phyloP scores from a whole-genome alignment of 306 rosid genomes.

The Canavalia ensiformis region DNA sequence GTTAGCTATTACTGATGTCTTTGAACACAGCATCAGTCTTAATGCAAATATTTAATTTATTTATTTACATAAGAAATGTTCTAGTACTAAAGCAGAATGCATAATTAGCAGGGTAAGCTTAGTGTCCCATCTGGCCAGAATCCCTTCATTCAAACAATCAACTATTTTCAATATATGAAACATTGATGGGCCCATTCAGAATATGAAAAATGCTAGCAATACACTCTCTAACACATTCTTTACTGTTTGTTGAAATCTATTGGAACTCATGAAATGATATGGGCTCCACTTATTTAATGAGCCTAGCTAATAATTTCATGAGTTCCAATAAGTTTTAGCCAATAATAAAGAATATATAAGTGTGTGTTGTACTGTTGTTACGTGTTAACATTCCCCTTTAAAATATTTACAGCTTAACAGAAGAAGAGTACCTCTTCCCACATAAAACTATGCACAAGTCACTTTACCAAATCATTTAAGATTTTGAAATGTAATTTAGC shows the following conservation, averaged over 20 bases:
- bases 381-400: too few species aligned
- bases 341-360: neutral
- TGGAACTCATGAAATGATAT: neutral
- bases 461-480: neutral
- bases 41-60: constrained; percentile 14
- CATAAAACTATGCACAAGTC: neutral
- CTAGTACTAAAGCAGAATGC: neutral
- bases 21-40: neutral
- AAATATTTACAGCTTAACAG: neutral
- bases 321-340: neutral
- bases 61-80: neutral
- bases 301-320: neutral
- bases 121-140: neutral
- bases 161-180: constrained; percentile 18
- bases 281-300: neutral
- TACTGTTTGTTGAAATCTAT: neutral
- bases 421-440: neutral
- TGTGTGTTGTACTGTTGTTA: too few species aligned
- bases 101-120: neutral
- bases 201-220: neutral
- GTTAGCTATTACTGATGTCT: neutral
- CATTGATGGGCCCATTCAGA: neutral
- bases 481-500: constrained; percentile 4
- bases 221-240: neutral
- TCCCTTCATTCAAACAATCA: neutral